These are phyloP conservation scores for Kwoniella europaea DNA, from an alignment of 768 basidiomycete genomes.

Conservation along the genomic window DNA sequence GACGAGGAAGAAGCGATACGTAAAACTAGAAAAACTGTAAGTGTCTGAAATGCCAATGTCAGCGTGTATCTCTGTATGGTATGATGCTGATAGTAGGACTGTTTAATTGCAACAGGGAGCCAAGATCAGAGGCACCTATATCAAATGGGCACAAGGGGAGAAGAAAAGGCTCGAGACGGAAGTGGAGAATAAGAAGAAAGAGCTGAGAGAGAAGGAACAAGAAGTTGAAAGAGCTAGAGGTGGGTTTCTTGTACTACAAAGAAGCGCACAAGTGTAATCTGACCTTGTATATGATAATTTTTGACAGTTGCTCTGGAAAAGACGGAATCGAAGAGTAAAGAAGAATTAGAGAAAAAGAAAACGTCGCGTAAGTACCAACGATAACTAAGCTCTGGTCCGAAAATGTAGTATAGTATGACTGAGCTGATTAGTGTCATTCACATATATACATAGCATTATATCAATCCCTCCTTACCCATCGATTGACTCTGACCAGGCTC, in stretches of 20 bases:
- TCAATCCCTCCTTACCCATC: constrained; percentile 72
- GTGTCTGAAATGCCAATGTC: constrained; percentile 82
- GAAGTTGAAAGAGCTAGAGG: constrained; percentile 78
- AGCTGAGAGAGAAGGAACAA: constrained; percentile 69
- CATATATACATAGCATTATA: too few relatives aligned
- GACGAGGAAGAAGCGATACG: constrained; percentile 72
- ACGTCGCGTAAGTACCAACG: constrained; percentile 85
- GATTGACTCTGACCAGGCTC: constrained; percentile 76
- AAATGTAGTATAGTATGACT: too few relatives aligned
- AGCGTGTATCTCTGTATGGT: constrained; percentile 60
- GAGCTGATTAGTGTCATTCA: too few relatives aligned
- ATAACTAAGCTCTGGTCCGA: too few relatives aligned
- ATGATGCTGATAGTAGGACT: too few relatives aligned
- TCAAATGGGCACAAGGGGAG: constrained; percentile 85
- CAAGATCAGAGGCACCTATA: constrained; percentile 87
- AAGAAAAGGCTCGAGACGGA: constrained; percentile 77
- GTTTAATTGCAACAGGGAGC: constrained; percentile 66
- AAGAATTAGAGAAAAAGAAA: constrained; percentile 81
- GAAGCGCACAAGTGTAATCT: too few relatives aligned
- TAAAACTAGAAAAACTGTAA: constrained; percentile 78
- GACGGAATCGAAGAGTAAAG: constrained; percentile 76
- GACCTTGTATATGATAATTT: neutral
- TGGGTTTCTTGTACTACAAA: too few relatives aligned
- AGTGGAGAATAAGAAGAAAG: constrained; percentile 63
- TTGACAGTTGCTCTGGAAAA: constrained; percentile 72